These are phyloP conservation scores for Yamadazyma buinensis DNA, from an alignment of 1,139 yeast species.

Conservation along the genomic window DNA sequence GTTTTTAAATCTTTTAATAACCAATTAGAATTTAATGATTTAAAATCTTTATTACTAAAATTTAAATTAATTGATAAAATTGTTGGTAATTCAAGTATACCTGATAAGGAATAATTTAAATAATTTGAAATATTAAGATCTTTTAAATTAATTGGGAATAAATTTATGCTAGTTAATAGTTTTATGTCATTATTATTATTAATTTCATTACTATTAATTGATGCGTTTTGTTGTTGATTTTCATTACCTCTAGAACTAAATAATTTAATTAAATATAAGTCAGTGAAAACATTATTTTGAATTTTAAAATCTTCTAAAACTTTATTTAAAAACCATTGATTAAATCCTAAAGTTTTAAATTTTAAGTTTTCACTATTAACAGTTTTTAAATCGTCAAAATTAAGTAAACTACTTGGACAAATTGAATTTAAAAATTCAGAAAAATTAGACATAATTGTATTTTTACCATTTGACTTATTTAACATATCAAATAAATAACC, in stretches of 20 bases:
- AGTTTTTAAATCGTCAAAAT: slow-evolving; percentile 43
- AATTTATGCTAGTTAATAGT: slow-evolving; percentile 4
- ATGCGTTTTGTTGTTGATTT: no score
- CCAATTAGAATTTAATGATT: slow-evolving; percentile 38
- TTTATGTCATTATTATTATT: no score
- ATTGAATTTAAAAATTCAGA: slow-evolving; percentile 42
- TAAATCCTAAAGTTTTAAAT: slow-evolving; percentile 50
- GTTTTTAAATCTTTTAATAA: slow-evolving; percentile 21
- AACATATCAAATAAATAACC: slow-evolving; percentile 93
- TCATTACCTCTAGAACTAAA: no score
- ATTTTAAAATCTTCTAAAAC: slow-evolving; percentile 45
- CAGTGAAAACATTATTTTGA: slow-evolving; percentile 18
- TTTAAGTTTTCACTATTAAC: slow-evolving; percentile 34
- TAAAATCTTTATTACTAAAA: slow-evolving; percentile 48
- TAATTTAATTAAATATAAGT: slow-evolving; percentile 26
- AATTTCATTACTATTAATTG: slow-evolving; percentile 36
- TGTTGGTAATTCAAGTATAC: slow-evolving; percentile 50
- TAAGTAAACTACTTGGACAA: slow-evolving; percentile 47
- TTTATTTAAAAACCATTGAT: slow-evolving; percentile 53
- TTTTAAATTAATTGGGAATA: slow-evolving; percentile 6
- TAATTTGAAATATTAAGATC: slow-evolving; percentile 36
- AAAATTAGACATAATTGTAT: slow-evolving; percentile 74
- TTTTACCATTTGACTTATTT: slow-evolving; percentile 68
- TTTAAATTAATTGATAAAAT: slow-evolving; percentile 61
- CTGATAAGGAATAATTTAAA: slow-evolving; percentile 50